A percentile compares a stretch with the other conserved stretches of the same genome.
Evolutionary conservation across 2,329 filamentous ascomycete genomes (phyloP).

Genomic region (Aspergillus aculeatinus): DNA sequence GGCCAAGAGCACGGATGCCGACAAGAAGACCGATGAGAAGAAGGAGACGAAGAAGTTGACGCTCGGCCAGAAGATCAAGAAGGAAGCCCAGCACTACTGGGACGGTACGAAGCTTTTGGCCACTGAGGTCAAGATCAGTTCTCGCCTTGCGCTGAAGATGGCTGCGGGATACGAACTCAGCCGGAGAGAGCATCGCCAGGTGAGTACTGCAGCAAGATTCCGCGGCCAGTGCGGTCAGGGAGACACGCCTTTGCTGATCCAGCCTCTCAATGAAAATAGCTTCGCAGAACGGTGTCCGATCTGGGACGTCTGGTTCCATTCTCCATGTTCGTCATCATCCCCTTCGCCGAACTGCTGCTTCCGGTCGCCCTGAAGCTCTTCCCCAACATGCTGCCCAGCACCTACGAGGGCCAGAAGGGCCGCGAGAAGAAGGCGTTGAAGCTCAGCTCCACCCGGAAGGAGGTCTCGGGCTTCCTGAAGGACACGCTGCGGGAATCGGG

Average conservation of each 20-base stretch:
- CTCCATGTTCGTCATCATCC: slow-evolving; percentile 94
- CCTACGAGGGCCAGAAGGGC: slow-evolving; percentile 87
- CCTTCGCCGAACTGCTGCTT: slow-evolving; percentile 89
- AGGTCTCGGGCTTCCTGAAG: slow-evolving; percentile 86
- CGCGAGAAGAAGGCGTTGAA: slow-evolving; percentile 84
- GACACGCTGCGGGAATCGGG: slow-evolving; percentile 91
- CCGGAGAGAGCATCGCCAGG: slow-evolving; percentile 85
- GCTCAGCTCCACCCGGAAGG: slow-evolving; percentile 82
- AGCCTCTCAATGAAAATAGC: slow-evolving; percentile 37
- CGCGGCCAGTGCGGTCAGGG: too few relatives aligned
- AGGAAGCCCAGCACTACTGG: slow-evolving; percentile 93
- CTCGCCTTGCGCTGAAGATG: slow-evolving; percentile 91
- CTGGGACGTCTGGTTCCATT: slow-evolving; percentile 90
- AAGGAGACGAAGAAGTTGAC: slow-evolving; percentile 85
- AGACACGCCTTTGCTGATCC: not conserved
- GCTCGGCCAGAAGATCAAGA: slow-evolving; percentile 88
- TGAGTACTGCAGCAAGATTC: slow-evolving; percentile 32
- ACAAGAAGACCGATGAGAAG: slow-evolving; percentile 61
- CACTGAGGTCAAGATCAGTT: slow-evolving; percentile 90
- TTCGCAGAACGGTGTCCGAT: slow-evolving; percentile 91
- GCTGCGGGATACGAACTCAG: slow-evolving; percentile 95
- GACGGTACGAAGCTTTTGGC: slow-evolving; percentile 94
- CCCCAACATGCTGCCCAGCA: slow-evolving; percentile 95
- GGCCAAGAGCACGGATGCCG: slow-evolving; percentile 55
- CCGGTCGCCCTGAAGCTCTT: slow-evolving; percentile 91